phyloP scores from a whole-genome alignment of 305 asterid species.

The Fraxinus ornus region DNA sequence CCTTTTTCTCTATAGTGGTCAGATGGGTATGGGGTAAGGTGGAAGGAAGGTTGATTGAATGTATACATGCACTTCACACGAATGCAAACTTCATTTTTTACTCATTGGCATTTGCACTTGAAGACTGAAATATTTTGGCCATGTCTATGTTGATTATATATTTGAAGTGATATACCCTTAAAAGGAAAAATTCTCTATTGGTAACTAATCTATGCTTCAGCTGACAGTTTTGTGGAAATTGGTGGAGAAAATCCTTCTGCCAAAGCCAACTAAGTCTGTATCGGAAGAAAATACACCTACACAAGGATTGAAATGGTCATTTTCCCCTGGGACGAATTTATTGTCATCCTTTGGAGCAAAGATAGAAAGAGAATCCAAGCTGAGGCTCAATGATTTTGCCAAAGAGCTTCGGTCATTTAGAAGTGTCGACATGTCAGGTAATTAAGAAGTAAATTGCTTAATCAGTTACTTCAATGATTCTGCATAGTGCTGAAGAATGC shows the following conservation, averaged over 20 bases:
- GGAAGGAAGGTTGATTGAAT: not conserved
- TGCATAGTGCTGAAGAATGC: not conserved
- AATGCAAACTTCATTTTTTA: not conserved
- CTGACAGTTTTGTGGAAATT: conserved; percentile 95
- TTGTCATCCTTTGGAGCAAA: conserved; percentile 61
- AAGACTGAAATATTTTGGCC: not conserved
- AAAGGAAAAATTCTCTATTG: conserved; percentile 37
- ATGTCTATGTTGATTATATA: not conserved
- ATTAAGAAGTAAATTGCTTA: conserved; percentile 21
- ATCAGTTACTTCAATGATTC: conserved; percentile 14
- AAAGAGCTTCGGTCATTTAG: conserved; percentile 78
- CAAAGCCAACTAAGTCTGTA: conserved; percentile 52
- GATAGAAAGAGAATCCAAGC: conserved; percentile 70
- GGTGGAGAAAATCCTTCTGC: conserved; percentile 70
- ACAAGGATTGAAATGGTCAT: conserved; percentile 71
- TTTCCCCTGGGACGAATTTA: conserved; percentile 77
- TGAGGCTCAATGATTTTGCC: conserved; percentile 87
- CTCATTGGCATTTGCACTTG: conserved; percentile 2
- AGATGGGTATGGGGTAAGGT: not conserved
- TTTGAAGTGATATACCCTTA: not conserved
- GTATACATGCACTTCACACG: not conserved
- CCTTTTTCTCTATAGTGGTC: conserved; percentile 4
- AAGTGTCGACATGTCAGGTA: conserved; percentile 92
- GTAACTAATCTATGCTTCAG: conserved; percentile 75
- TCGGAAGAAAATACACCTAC: conserved; percentile 54